A percentile compares a stretch with the other conserved stretches of the same genome.
Conservation (phyloP, 805 yeast species). For the Wickerhamiella cacticola region DNA sequence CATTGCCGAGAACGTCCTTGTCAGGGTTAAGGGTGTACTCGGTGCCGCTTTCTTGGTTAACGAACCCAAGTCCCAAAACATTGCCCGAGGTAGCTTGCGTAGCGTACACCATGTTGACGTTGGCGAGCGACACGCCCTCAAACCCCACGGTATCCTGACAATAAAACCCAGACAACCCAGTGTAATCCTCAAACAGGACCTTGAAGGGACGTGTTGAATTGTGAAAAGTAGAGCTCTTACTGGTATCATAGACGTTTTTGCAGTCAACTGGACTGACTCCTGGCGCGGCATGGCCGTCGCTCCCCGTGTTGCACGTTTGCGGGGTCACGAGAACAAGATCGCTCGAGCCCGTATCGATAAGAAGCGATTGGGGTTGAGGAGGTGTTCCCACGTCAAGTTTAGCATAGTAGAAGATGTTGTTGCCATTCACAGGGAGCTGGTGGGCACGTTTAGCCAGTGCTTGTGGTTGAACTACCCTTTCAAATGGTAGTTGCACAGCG, state of each 20-base stretch:
- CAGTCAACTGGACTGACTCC: neutral
- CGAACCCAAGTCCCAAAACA: slow-evolving; percentile 28
- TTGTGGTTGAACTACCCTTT: neutral
- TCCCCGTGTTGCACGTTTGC: slow-evolving; percentile 14
- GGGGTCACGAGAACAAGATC: slow-evolving; percentile 56
- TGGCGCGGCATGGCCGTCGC: neutral
- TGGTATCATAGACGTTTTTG: slow-evolving; percentile 20
- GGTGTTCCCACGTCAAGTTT: slow-evolving; percentile 30
- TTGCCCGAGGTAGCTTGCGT: slow-evolving; percentile 46
- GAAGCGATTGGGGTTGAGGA: slow-evolving; percentile 38
- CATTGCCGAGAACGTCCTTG: slow-evolving; percentile 4
- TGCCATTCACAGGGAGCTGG: neutral
- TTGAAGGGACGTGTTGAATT: slow-evolving; percentile 16
- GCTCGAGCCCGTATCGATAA: slow-evolving; percentile 52
- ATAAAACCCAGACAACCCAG: slow-evolving; percentile 39
- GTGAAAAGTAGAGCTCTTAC: slow-evolving; percentile 24
- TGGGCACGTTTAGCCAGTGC: neutral
- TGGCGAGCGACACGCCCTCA: slow-evolving; percentile 37
- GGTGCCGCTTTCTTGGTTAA: slow-evolving; percentile 21
- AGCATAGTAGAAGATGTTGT: slow-evolving; percentile 5
- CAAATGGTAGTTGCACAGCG: neutral
- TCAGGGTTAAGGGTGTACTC: slow-evolving; percentile 13
- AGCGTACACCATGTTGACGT: slow-evolving; percentile 60
- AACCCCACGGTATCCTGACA: slow-evolving; percentile 41
- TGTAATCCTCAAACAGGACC: slow-evolving; percentile 32